Percentiles rank a stretch among this genome's conserved stretches.
Conservation (phyloP, 129 eudicot species). For the Flaveria bidentis region DNA sequence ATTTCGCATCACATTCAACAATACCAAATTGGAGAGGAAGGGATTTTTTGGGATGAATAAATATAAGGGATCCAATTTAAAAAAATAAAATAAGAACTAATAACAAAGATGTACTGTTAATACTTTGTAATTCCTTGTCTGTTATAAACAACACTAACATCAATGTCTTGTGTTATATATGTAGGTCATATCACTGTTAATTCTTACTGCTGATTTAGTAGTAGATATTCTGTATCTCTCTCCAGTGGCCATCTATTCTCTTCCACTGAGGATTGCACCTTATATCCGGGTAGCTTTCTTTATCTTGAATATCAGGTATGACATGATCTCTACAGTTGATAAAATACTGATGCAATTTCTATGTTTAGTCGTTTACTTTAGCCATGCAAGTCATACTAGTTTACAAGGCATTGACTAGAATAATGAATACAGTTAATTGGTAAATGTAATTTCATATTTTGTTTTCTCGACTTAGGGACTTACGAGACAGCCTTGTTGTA, state of each 20-base stretch:
- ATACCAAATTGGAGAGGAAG: constrained; percentile 6
- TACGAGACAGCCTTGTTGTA: constrained; percentile 69
- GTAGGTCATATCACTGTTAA: constrained; percentile 66
- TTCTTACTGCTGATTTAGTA: constrained; percentile 68
- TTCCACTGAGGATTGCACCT: constrained; percentile 94
- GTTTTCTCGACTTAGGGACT: constrained; percentile 54
- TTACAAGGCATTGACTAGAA: neutral
- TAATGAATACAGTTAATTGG: neutral
- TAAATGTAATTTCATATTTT: constrained; percentile 6
- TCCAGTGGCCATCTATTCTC: constrained; percentile 66
- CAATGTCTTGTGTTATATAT: constrained; percentile 11
- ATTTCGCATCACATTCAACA: constrained; percentile 8
- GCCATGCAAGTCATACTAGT: constrained; percentile 18
- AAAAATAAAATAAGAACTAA: neutral
- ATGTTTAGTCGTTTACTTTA: constrained; percentile 11
- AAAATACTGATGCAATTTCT: constrained; percentile 2
- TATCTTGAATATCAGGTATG: constrained; percentile 77
- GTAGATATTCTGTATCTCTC: constrained; percentile 67
- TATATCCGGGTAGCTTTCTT: constrained; percentile 75
- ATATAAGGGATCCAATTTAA: neutral
- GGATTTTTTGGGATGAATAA: neutral
- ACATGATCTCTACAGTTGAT: constrained; percentile 27
- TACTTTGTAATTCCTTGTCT: constrained; percentile 8
- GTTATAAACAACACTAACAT: constrained; percentile 25
- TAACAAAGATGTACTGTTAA: constrained; percentile 12